Evolutionary conservation across 495 filamentous ascomycete genomes (phyloP), one percentile per base, ranked within the genome.

Genomic region (Penicillium ucsense): DNA sequence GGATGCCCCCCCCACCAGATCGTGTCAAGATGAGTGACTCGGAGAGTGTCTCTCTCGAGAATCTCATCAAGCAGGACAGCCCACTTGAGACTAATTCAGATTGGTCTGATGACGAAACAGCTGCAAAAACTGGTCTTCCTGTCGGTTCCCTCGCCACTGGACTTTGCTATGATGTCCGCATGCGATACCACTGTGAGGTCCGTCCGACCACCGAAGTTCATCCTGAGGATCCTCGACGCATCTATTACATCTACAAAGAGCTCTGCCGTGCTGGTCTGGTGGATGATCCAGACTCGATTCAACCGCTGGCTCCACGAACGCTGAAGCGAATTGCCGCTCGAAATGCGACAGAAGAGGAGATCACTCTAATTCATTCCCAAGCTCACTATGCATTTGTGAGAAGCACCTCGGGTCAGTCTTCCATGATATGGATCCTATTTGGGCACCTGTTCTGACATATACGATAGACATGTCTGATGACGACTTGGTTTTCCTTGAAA

Each of bases 211-310:
- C 72, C 37, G 86, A 91, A 11, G 80, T 88, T 47, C 92, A 99
- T 52, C 92, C 94, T 2, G 92, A 99, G 65, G 89, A 97, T 52
- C 94, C 94, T 0, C 76, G 87, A 29, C 79, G 92, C 5, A 96
- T 97, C 43, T 84, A 84, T 43, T 80, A 81, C 53, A 99, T 99
- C 52, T 94, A 88, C 77, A 80, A 85, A 48, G 85, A 82, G 20
- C 80, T 99, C 43, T 87, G 82, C 55, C 69, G 79, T 50, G 83
- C 82, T 41, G 89, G 87, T 2, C 75, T 99, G 9, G 76, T 94
- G 11, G 71, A 82, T 38, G 76, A 83, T 50, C 51, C 60, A 3
- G 63, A 68, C 48, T 81, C 55, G 55, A 71, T 51, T 54, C 68
- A 35, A 51, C 68, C 49, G 59, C 71, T 73, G 12, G 72, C 72